Conservation (phyloP, 208 protist genomes). For the Acanthamoeba castellanii region DNA sequence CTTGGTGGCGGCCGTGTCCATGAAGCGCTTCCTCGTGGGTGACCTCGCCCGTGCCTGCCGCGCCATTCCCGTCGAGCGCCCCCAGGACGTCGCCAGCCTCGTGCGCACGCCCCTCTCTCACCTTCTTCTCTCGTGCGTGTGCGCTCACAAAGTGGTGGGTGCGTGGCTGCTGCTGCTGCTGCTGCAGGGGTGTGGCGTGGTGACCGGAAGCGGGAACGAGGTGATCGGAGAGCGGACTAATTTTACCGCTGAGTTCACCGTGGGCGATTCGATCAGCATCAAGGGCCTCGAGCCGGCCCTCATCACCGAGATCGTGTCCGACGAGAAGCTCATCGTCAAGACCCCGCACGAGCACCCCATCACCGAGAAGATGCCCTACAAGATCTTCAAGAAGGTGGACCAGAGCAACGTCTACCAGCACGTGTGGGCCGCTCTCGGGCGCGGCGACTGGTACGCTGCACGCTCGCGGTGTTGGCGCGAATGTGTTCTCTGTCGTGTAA, state of each 20-base stretch:
- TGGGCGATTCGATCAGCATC: conserved; percentile 90
- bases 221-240: conserved; percentile 90
- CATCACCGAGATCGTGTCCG: conserved; percentile 88
- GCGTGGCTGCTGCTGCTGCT: neutral
- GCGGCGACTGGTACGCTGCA: conserved; percentile 42
- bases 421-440: conserved; percentile 93
- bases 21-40: conserved; percentile 92
- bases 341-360: conserved; percentile 81
- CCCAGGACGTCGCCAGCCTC: conserved; percentile 92
- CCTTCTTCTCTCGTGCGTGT: no score
- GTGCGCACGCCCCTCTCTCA: neutral
- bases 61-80: conserved; percentile 94
- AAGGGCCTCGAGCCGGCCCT: conserved; percentile 90
- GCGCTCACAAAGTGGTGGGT: neutral
- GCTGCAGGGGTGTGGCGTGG: conserved; percentile 84
- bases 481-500: no score
- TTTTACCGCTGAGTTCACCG: conserved; percentile 88
- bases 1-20: conserved; percentile 95
- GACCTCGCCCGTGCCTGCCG: conserved; percentile 92
- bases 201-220: conserved; percentile 86
- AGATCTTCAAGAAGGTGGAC: conserved; percentile 92
- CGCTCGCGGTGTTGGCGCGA: neutral
- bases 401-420: conserved; percentile 93
- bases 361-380: neutral
- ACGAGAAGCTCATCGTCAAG: conserved; percentile 84